Evolutionary conservation across 2,329 filamentous ascomycete species (phyloP).

Genomic region (Aspergillus pseudoglaucus): DNA sequence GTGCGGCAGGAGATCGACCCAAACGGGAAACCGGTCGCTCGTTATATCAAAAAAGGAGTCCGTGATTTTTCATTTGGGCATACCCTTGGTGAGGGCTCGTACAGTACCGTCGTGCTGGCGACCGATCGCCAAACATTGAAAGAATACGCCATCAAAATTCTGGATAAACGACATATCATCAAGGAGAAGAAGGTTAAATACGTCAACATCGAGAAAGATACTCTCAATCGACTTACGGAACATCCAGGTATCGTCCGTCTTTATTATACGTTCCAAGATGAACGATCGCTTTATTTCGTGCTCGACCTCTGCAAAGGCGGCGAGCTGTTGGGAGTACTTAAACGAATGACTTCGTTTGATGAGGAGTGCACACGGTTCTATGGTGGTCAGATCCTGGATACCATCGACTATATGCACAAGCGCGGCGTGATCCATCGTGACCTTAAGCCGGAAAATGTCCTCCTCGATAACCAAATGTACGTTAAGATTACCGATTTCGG

Average conservation of each 20-base stretch:
- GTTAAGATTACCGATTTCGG: conserved; percentile 99
- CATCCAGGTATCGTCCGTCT: conserved; percentile 93
- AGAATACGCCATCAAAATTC: conserved; percentile 95
- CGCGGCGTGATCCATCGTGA: conserved; percentile 94
- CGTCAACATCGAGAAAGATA: conserved; percentile 99
- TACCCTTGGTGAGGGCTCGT: conserved; percentile 89
- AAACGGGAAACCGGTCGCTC: conserved; percentile 71
- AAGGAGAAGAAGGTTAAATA: conserved; percentile 99
- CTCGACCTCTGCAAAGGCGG: conserved; percentile 88
- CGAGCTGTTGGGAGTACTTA: conserved; percentile 84
- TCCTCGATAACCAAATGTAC: conserved; percentile 92
- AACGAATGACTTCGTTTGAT: conserved; percentile 91
- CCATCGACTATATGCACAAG: conserved; percentile 97
- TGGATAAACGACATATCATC: conserved; percentile 98
- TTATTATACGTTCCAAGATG: conserved; percentile 98
- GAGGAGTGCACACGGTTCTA: conserved; percentile 93
- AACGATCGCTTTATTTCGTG: conserved; percentile 92
- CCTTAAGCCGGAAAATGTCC: conserved; percentile 92
- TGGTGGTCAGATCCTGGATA: conserved; percentile 88
- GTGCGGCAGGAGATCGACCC: conserved; percentile 78
- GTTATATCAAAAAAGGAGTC: conserved; percentile 91
- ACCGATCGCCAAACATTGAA: conserved; percentile 90
- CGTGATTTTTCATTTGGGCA: conserved; percentile 93
- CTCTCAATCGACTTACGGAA: conserved; percentile 88
- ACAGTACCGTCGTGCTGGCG: conserved; percentile 89